A percentile compares a stretch with the other conserved stretches of the same genome.
phyloP scores from a whole-genome alignment of 371 early-diverging fungal species.

The Mucor circinelloides region DNA sequence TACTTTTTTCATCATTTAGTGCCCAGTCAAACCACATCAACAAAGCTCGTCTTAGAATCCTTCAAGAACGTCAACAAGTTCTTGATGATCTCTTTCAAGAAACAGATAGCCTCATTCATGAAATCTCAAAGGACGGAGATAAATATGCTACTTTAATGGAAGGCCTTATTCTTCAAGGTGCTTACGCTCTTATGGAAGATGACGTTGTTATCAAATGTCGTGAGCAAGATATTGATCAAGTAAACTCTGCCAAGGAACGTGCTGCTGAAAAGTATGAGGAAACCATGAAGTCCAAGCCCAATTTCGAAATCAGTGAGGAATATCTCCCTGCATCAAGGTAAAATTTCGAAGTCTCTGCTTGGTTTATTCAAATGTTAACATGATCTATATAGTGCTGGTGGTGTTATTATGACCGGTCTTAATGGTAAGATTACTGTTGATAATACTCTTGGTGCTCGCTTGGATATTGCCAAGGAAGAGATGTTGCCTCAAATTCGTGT shows the following conservation, averaged over 20 bases:
- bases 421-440: conserved; percentile 81
- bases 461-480: conserved; percentile 82
- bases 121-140: conserved; percentile 57
- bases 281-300: conserved; percentile 50
- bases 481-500: conserved; percentile 92
- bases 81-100: conserved; percentile 80
- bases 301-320: conserved; percentile 57
- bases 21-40: conserved; percentile 94
- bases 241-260: conserved; percentile 60
- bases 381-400: conserved; percentile 73
- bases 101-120: conserved; percentile 54
- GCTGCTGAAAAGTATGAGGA: conserved; percentile 67
- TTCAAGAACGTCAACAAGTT: conserved; percentile 87
- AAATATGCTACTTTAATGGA: conserved; percentile 66
- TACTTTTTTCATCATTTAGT: conserved; percentile 45
- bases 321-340: conserved; percentile 55
- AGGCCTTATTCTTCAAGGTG: conserved; percentile 80
- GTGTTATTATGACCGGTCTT: conserved; percentile 75
- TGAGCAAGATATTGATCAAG: conserved; percentile 69
- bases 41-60: conserved; percentile 89
- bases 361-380: too few relatives aligned
- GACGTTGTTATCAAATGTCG: conserved; percentile 74
- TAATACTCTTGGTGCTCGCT: conserved; percentile 91
- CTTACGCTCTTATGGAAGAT: conserved; percentile 83
- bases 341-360: too few relatives aligned